These are phyloP conservation scores for Pholiota conissans DNA, from an alignment of 768 basidiomycete species.

Conservation along the genomic window DNA sequence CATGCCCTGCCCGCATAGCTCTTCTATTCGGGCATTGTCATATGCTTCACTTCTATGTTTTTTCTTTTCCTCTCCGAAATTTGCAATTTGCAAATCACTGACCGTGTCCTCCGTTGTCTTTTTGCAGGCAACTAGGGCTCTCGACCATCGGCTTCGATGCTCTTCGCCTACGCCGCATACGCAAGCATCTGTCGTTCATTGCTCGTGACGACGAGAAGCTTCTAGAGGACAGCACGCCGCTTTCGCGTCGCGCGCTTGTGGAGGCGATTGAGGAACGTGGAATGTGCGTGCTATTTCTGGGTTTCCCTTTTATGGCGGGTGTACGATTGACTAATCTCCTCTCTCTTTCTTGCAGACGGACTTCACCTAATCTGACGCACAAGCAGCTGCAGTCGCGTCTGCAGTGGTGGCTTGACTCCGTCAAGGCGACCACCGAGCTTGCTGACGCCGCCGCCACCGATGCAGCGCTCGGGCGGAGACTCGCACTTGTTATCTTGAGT, in stretches of 20 bases:
- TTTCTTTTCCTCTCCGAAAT: too few species aligned
- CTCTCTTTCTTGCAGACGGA: slow-evolving; percentile 4
- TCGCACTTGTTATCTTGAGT: neutral
- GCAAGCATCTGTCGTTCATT: slow-evolving; percentile 44
- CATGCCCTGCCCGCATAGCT: neutral
- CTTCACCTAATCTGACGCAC: slow-evolving; percentile 37
- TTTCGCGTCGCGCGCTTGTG: slow-evolving; percentile 56
- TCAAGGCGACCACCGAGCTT: neutral
- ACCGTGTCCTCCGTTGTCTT: too few species aligned
- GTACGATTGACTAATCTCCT: neutral
- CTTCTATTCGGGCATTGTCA: neutral
- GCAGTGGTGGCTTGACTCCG: slow-evolving; percentile 56
- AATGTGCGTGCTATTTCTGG: slow-evolving; percentile 43
- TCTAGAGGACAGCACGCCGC: slow-evolving; percentile 43
- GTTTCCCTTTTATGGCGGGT: neutral
- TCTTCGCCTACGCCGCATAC: slow-evolving; percentile 44
- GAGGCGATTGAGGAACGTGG: slow-evolving; percentile 77
- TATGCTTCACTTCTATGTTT: too few species aligned
- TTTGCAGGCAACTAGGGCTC: slow-evolving; percentile 32
- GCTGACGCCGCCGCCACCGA: neutral
- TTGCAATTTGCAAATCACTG: too few species aligned
- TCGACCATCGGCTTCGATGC: slow-evolving; percentile 43
- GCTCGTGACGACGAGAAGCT: slow-evolving; percentile 66
- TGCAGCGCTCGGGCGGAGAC: neutral
- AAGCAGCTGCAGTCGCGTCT: slow-evolving; percentile 51